Conservation (phyloP, 2,329 filamentous ascomycete genomes). For the Penicillium sp. region DNA sequence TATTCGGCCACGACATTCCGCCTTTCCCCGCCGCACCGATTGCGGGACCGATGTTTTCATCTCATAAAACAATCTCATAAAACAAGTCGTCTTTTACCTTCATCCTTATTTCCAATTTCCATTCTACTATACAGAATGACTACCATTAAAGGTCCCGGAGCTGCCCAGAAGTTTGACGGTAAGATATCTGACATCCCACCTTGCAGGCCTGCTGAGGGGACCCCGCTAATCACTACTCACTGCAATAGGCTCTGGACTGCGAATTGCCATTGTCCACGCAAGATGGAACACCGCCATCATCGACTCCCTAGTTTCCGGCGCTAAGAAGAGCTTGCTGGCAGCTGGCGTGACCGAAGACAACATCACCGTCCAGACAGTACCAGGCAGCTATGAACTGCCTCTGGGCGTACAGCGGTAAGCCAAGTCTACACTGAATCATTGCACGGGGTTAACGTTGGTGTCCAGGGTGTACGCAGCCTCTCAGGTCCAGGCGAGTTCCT, state of each 20-base stretch:
- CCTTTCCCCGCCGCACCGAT: slow-evolving; percentile 13
- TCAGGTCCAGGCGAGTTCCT: slow-evolving; percentile 67
- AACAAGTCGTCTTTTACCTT: not conserved
- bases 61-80: slow-evolving; percentile 6
- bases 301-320: slow-evolving; percentile 73
- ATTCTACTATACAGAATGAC: slow-evolving; percentile 37
- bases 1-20: slow-evolving; percentile 15
- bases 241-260: slow-evolving; percentile 60
- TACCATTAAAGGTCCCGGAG: slow-evolving; percentile 59
- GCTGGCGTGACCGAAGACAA: slow-evolving; percentile 82
- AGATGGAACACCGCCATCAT: slow-evolving; percentile 92
- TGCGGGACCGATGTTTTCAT: slow-evolving; percentile 17
- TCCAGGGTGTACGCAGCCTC: slow-evolving; percentile 74
- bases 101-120: not conserved
- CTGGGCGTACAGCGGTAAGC: slow-evolving; percentile 77
- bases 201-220: not conserved
- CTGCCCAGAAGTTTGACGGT: slow-evolving; percentile 55
- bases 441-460: not conserved
- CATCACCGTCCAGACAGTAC: slow-evolving; percentile 83
- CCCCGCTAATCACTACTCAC: slow-evolving; percentile 4
- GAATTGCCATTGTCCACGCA: slow-evolving; percentile 91
- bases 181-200: slow-evolving; percentile 21
- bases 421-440: not conserved
- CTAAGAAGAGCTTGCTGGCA: slow-evolving; percentile 68
- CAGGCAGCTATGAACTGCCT: slow-evolving; percentile 90